Base-by-base conservation (phyloP, 768 basidiomycete genomes). In the Phaffia tasmanica region DNA sequence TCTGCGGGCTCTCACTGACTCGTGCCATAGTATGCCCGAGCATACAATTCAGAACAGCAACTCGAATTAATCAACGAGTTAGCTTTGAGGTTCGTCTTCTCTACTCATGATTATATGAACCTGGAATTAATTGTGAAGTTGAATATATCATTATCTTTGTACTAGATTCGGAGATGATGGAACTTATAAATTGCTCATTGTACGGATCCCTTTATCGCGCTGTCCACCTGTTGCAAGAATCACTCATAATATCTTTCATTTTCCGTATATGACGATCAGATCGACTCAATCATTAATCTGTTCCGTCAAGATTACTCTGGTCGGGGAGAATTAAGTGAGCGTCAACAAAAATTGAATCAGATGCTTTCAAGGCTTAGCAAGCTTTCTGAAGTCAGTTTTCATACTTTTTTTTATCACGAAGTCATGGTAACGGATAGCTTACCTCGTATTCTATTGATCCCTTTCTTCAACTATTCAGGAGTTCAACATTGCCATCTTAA, bases 241-340 rank as follows among this genome's bases (percentile, higher is more conserved):
- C 3, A n/a, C n/a, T 46, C 58, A 7, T 50, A 27, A 16, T 1
- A 19, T 61, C 2, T 32, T 29, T 1, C 23, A 18, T 29, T 14
- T 50, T 55, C 51, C 27, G 25, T 30, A 19, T 23, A 32, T 19
- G 27, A 30, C 29, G 25, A 1, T 21, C 32, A 67, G 66, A 58
- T 67, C 61, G 67, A 69, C 67, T 57, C 54, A 14, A 54, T 69
- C 62, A 69, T 69, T 51, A 69, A 69, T 46, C 57, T 69, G 21
- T 69, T 69, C 57, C 56, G 67, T 46, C 58, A 58, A 46, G 67
- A 69, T 57, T 69, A 53, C 50, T 59, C 49, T 42, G 67, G 67
- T 11, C 61, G 67, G 49, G 67, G 67, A 29, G 67, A 68, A 47
- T 49, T 68, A 21, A 50, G 47, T 30, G 67, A 68, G 57, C 58